A percentile compares a stretch with the other conserved stretches of the same genome.
Conservation (phyloP, 257 asterid genomes). For the Leptodermis oblonga region DNA sequence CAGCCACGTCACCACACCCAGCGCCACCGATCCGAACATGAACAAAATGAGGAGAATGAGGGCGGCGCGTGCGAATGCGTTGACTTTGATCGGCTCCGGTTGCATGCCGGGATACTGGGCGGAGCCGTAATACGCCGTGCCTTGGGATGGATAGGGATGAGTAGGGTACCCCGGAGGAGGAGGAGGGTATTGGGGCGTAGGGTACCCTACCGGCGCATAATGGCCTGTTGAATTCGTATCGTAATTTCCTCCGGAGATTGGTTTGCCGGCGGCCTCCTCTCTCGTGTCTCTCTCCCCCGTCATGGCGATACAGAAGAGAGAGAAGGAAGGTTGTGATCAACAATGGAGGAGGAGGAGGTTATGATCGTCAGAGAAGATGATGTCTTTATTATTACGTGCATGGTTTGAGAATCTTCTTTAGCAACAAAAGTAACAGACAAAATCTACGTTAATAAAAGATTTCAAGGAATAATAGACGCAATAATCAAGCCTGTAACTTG, state of each 20-base stretch:
- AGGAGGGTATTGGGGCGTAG: slow-evolving; percentile 2
- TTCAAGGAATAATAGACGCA: too few relatives aligned
- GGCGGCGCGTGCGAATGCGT: slow-evolving; percentile 8
- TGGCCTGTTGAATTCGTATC: too few relatives aligned
- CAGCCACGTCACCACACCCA: slow-evolving; percentile 7
- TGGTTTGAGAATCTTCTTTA: too few relatives aligned
- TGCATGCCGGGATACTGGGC: slow-evolving; percentile 12
- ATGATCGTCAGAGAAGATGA: too few relatives aligned
- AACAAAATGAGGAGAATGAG: slow-evolving; percentile 1
- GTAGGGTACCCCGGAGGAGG: neutral
- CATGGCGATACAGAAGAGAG: slow-evolving; percentile 2
- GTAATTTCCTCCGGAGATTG: neutral
- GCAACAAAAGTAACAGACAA: too few relatives aligned
- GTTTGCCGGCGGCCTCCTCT: neutral
- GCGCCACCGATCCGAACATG: slow-evolving; percentile 2
- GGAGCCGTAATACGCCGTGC: slow-evolving; percentile 9
- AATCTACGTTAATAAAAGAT: too few relatives aligned
- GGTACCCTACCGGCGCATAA: slow-evolving; percentile 11
- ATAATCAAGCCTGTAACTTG: too few relatives aligned
- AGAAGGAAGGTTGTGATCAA: neutral
- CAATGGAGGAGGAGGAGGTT: neutral
- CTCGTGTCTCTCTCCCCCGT: slow-evolving; percentile 7
- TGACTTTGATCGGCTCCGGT: neutral
- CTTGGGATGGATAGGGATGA: neutral
- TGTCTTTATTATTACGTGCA: too few relatives aligned